Evolutionary conservation across 495 filamentous ascomycete species (phyloP).

Genomic region (Viridothelium virens): DNA sequence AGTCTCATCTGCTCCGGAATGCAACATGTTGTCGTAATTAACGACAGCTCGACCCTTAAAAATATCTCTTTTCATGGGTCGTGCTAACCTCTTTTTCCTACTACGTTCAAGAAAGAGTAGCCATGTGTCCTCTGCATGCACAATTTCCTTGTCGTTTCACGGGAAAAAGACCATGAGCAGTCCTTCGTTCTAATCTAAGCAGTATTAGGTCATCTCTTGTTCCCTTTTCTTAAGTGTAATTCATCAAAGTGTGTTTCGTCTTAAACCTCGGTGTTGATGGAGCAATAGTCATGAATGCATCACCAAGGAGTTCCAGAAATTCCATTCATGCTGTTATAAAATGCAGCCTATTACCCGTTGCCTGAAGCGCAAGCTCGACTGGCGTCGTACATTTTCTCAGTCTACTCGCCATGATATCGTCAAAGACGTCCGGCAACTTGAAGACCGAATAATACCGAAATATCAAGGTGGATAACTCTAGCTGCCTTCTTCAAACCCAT

Average conservation of each 20-base stretch:
- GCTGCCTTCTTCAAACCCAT: neutral
- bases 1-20: neutral
- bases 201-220: no score
- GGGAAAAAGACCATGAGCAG: no score
- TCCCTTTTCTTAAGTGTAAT: no score
- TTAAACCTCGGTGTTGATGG: neutral
- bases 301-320: neutral
- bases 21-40: no score
- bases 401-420: slow-evolving; percentile 40
- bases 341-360: neutral
- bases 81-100: no score
- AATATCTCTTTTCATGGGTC: no score
- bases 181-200: no score
- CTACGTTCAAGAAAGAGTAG: no score
- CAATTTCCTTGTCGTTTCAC: no score
- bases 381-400: slow-evolving; percentile 37
- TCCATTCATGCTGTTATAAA: neutral
- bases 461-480: slow-evolving; percentile 43
- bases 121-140: no score
- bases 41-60: no score
- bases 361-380: neutral
- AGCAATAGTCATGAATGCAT: neutral
- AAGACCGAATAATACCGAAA: slow-evolving; percentile 45
- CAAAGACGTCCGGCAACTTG: slow-evolving; percentile 44
- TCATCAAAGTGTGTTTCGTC: neutral